Evolutionary conservation across 306 rosid genomes (phyloP).

Genomic region (Heteromeles arbutifolia): DNA sequence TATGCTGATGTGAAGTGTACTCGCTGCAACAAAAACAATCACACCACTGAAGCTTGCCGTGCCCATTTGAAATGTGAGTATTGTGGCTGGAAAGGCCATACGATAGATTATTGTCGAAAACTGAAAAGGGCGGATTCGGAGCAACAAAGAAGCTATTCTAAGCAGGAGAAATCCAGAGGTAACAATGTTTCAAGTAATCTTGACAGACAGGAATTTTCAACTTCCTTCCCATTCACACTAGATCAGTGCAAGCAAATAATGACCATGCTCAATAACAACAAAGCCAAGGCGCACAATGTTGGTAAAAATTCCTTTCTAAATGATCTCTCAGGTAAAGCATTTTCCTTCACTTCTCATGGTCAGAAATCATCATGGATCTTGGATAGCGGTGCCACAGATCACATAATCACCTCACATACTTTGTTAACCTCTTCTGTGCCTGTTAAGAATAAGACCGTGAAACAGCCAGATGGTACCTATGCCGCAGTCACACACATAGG

Average conservation of each 20-base stretch:
- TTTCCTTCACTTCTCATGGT: not conserved
- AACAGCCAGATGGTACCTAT: not conserved
- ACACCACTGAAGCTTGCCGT: no score
- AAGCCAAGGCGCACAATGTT: not conserved
- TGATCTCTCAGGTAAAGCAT: not conserved
- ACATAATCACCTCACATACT: not conserved
- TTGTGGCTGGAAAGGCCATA: no score
- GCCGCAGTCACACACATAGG: not conserved
- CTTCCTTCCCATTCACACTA: rapidly evolving
- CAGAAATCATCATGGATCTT: not conserved
- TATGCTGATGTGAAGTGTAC: no score
- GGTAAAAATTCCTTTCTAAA: not conserved
- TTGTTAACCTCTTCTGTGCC: no score
- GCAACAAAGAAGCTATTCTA: no score
- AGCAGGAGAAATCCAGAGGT: rapidly evolving
- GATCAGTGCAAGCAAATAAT: no score
- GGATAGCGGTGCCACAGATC: not conserved
- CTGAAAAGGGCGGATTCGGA: no score
- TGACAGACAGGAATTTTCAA: rapidly evolving
- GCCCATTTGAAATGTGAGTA: no score
- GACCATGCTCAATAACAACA: no score
- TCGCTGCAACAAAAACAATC: no score
- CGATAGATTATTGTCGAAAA: no score
- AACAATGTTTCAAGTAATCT: no score
- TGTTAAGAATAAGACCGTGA: not conserved